These are phyloP conservation scores for Cladophialophora immunda DNA, from an alignment of 2,329 filamentous ascomycete species.

Conservation along the genomic window DNA sequence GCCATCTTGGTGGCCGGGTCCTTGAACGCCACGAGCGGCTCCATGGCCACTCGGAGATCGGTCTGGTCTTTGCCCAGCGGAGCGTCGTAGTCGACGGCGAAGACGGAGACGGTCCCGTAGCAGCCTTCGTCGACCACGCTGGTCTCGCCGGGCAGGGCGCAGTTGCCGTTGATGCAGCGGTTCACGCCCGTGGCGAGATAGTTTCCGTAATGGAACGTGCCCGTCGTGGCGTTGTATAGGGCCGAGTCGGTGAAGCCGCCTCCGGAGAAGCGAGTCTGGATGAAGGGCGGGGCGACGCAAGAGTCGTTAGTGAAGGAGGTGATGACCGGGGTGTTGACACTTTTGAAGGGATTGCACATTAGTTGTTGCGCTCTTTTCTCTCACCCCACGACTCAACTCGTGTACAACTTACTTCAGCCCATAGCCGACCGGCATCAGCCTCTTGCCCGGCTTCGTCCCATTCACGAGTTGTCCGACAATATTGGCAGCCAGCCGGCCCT, in stretches of 20 bases:
- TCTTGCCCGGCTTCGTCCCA: constrained; percentile 45
- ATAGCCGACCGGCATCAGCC: constrained; percentile 58
- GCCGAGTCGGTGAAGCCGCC: constrained; percentile 59
- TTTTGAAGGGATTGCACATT: constrained; percentile 32
- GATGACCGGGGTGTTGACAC: constrained; percentile 60
- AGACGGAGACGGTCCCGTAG: constrained; percentile 54
- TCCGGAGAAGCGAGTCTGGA: constrained; percentile 60
- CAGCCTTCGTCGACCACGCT: constrained; percentile 55
- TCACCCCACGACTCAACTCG: not conserved
- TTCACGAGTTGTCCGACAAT: constrained; percentile 57
- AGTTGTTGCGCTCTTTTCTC: constrained; percentile 5
- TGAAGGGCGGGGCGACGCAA: constrained; percentile 54
- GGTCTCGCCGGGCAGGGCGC: constrained; percentile 61
- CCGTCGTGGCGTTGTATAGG: constrained; percentile 54
- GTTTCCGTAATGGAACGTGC: constrained; percentile 52
- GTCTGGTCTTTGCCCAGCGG: constrained; percentile 43
- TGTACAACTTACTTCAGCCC: constrained; percentile 47
- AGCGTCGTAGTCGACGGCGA: constrained; percentile 62
- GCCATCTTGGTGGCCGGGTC: constrained; percentile 23
- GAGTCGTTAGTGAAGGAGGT: constrained; percentile 49
- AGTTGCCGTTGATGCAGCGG: constrained; percentile 64
- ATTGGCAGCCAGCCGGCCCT: constrained; percentile 54
- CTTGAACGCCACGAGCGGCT: constrained; percentile 28
- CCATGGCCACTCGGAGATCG: constrained; percentile 23
- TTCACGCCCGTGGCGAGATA: constrained; percentile 53